Percentiles rank a stretch among this genome's conserved stretches.
phyloP scores from a whole-genome alignment of 2,329 filamentous ascomycete genomes.

The Fusarium buxicola region DNA sequence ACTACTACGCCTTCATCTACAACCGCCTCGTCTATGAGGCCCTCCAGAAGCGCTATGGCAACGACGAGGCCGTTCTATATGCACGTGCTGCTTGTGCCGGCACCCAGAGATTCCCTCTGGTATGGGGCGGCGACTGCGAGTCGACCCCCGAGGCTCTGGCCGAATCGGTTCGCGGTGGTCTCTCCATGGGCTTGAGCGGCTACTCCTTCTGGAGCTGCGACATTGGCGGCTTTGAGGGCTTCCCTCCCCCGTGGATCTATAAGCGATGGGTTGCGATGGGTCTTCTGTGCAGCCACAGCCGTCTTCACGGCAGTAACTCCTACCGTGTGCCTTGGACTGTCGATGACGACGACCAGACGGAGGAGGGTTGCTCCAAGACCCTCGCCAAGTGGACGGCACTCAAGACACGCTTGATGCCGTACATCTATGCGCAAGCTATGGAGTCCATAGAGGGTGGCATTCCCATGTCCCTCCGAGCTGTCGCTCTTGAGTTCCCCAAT shows the following conservation, averaged over 20 bases:
- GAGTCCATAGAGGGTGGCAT: conserved; percentile 61
- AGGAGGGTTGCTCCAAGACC: conserved; percentile 64
- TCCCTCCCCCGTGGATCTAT: conserved; percentile 75
- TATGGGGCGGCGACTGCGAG: conserved; percentile 82
- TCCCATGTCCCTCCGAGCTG: conserved; percentile 71
- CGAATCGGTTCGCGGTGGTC: conserved; percentile 74
- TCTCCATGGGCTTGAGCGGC: conserved; percentile 72
- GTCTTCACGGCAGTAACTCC: conserved; percentile 75
- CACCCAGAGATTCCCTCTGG: conserved; percentile 75
- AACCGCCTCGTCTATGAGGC: conserved; percentile 77
- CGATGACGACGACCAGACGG: conserved; percentile 69
- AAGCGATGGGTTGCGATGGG: conserved; percentile 85
- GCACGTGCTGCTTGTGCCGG: conserved; percentile 76
- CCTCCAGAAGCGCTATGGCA: conserved; percentile 65
- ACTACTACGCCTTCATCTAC: conserved; percentile 80
- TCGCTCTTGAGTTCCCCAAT: conserved; percentile 77
- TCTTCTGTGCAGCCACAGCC: conserved; percentile 75
- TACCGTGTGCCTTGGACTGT: conserved; percentile 83
- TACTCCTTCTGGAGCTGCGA: conserved; percentile 78
- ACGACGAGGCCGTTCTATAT: conserved; percentile 70
- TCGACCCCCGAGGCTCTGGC: conserved; percentile 79
- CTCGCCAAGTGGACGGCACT: conserved; percentile 61
- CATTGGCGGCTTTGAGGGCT: conserved; percentile 79
- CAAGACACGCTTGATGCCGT: conserved; percentile 65
- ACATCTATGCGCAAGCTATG: conserved; percentile 59